Evolutionary conservation across 2,329 filamentous ascomycete species (phyloP).

Genomic region (Dactylellina leptospora): DNA sequence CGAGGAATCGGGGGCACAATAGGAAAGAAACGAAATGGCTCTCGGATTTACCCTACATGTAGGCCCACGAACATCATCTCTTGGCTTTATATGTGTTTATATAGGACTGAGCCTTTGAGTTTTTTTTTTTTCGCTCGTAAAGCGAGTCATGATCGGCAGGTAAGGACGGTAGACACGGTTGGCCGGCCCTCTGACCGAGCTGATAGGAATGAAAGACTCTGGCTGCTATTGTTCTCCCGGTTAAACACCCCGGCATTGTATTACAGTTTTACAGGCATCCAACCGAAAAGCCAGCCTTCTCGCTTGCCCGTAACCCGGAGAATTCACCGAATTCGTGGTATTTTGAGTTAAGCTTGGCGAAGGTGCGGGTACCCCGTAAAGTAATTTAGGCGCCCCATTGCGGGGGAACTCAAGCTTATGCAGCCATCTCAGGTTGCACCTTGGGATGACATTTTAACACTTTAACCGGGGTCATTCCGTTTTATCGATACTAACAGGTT

Average conservation of each 20-base stretch:
- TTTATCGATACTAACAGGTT: background rate
- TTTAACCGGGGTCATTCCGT: constrained; percentile 14
- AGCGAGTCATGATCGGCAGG: constrained; percentile 40
- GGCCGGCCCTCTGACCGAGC: constrained; percentile 40
- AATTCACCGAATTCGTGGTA: constrained; percentile 15
- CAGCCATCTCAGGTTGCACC: constrained; percentile 24
- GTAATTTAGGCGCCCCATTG: constrained; percentile 28
- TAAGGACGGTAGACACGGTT: constrained; percentile 35
- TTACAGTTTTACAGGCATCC: constrained; percentile 25
- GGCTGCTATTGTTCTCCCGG: constrained; percentile 10
- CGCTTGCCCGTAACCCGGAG: constrained; percentile 35
- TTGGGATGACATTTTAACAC: background rate
- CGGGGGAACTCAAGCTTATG: constrained; percentile 14
- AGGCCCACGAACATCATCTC: background rate
- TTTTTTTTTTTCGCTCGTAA: background rate
- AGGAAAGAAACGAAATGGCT: no score
- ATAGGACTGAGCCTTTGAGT: background rate
- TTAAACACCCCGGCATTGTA: constrained; percentile 20
- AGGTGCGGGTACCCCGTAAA: constrained; percentile 23
- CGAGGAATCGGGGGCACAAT: no score
- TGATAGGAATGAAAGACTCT: constrained; percentile 2
- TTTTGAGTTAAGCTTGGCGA: constrained; percentile 8
- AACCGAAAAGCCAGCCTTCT: constrained; percentile 28
- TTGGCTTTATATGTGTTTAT: background rate
- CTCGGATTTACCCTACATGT: no score